Evolutionary conservation across 2,329 filamentous ascomycete genomes (phyloP).

Genomic region (Xylaria sp.): DNA sequence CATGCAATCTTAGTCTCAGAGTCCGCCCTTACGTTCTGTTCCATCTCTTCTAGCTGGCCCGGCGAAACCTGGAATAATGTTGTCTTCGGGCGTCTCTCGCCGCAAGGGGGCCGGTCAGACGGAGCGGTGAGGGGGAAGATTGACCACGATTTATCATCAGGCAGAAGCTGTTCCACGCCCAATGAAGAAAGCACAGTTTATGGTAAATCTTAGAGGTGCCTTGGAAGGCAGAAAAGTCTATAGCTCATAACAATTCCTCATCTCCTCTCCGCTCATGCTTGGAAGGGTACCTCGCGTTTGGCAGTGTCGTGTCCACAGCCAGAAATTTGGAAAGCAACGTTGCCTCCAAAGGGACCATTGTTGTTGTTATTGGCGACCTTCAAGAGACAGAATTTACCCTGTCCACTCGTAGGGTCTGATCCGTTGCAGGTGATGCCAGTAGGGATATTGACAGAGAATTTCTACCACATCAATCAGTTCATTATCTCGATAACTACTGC

Average conservation of each 20-base stretch:
- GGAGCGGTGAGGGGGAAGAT: too few relatives aligned
- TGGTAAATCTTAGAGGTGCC: neutral
- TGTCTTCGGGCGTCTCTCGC: too few relatives aligned
- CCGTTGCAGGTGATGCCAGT: conserved; percentile 23
- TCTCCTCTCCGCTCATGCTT: conserved; percentile 1
- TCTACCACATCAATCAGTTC: conserved; percentile 12
- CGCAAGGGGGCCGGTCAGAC: too few relatives aligned
- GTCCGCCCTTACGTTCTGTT: too few relatives aligned
- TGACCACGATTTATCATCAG: too few relatives aligned
- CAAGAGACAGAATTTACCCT: conserved; percentile 32
- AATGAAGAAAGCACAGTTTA: neutral
- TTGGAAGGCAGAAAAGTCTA: neutral
- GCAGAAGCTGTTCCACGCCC: neutral
- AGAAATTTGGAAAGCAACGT: conserved; percentile 28
- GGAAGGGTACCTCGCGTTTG: conserved; percentile 15
- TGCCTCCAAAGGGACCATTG: conserved; percentile 31
- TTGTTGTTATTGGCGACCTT: conserved; percentile 34
- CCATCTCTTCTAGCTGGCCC: too few relatives aligned
- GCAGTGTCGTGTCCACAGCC: neutral
- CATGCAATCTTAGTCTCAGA: too few relatives aligned
- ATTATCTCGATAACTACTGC: neutral
- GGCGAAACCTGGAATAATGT: too few relatives aligned
- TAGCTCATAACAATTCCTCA: neutral
- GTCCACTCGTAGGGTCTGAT: conserved; percentile 20
- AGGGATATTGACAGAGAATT: conserved; percentile 28